A percentile compares a stretch with the other conserved stretches of the same genome.
Evolutionary conservation across 768 basidiomycete genomes (phyloP).

Genomic region (Russula dissimulans): DNA sequence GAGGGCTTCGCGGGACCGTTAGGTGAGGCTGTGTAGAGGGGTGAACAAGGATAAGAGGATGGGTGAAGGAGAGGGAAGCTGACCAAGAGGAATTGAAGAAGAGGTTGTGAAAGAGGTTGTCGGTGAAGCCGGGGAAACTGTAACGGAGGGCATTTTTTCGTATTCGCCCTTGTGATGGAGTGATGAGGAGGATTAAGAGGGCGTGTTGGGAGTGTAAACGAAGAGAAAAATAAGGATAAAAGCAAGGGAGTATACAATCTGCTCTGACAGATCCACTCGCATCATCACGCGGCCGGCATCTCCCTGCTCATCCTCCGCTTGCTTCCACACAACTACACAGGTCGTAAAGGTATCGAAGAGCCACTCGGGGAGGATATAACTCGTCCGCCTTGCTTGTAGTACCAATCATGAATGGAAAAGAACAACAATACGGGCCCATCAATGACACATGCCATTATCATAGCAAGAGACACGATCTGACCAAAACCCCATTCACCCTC

Average conservation of each 20-base stretch:
- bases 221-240: constrained; percentile 15
- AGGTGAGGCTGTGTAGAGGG: constrained; percentile 19
- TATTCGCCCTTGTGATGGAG: neutral
- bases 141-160: constrained; percentile 33
- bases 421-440: too few relatives aligned
- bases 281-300: neutral
- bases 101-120: constrained; percentile 25
- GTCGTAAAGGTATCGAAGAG: too few relatives aligned
- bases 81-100: constrained; percentile 22
- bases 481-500: constrained; percentile 2
- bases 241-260: neutral
- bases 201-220: neutral
- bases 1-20: constrained; percentile 19
- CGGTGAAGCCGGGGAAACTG: constrained; percentile 33
- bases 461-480: neutral
- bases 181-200: constrained; percentile 2
- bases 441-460: neutral
- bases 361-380: too few relatives aligned
- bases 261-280: neutral
- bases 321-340: too few relatives aligned
- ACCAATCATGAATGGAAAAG: too few relatives aligned
- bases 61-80: constrained; percentile 23
- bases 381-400: too few relatives aligned
- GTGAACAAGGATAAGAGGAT: constrained; percentile 15
- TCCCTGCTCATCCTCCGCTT: too few relatives aligned